Percentiles rank a stretch among this genome's conserved stretches.
These are phyloP conservation scores for Salix koriyanagi DNA, from an alignment of 345 rosid genomes.

Conservation along the genomic window DNA sequence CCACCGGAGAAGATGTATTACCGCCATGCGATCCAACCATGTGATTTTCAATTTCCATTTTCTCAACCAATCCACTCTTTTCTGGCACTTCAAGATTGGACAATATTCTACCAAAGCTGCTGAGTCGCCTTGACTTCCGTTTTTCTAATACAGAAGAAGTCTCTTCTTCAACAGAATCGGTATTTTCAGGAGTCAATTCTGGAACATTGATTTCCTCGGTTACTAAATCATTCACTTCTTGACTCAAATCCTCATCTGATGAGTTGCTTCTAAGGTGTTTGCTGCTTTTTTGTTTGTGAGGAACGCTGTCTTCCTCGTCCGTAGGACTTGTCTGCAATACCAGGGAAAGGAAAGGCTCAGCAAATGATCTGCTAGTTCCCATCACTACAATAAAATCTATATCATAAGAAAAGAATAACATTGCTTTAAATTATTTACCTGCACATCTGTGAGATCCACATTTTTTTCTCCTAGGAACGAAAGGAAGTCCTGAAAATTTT, in stretches of 20 bases:
- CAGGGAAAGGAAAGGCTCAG: slow-evolving; percentile 15
- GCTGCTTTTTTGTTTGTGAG: slow-evolving; percentile 40
- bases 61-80: slow-evolving; percentile 24
- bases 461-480: slow-evolving; percentile 67
- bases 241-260: slow-evolving; percentile 46
- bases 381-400: not conserved
- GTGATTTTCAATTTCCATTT: slow-evolving; percentile 17
- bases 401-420: not conserved
- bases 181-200: slow-evolving; percentile 22
- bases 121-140: slow-evolving; percentile 16
- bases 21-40: slow-evolving; percentile 15
- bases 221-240: slow-evolving; percentile 27
- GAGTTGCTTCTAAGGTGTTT: slow-evolving; percentile 54
- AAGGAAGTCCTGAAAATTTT: slow-evolving; percentile 69
- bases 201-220: slow-evolving; percentile 27
- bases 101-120: slow-evolving; percentile 29
- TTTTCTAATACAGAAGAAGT: slow-evolving; percentile 13
- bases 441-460: slow-evolving; percentile 67
- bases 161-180: slow-evolving; percentile 29
- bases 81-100: slow-evolving; percentile 46
- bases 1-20: slow-evolving; percentile 10
- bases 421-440: slow-evolving; percentile 38
- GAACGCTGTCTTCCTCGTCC: slow-evolving; percentile 48
- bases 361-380: not conserved
- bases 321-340: slow-evolving; percentile 63